Evolutionary conservation across 345 rosid species (phyloP).

Genomic region (Eucalyptus caleyi): DNA sequence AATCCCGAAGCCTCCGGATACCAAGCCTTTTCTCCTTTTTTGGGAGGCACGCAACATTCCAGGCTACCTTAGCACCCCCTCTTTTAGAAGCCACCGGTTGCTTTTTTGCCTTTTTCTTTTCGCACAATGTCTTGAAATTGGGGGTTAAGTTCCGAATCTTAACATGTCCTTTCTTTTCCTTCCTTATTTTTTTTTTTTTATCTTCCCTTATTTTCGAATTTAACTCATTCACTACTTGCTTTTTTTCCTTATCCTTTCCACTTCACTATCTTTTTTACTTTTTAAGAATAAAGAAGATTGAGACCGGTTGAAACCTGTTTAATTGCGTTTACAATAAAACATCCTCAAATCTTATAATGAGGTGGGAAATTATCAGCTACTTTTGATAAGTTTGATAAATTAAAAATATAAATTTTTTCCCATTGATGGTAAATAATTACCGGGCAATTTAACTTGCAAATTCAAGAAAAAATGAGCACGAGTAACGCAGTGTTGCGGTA

Average conservation of each 20-base stretch:
- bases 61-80: no score
- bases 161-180: no score
- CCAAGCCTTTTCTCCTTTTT: no score
- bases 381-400: background rate
- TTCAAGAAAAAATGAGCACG: background rate
- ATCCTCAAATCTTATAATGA: background rate
- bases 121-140: no score
- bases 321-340: background rate
- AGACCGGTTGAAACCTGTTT: background rate
- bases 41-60: no score
- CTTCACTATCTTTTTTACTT: background rate
- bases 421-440: background rate
- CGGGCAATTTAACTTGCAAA: background rate
- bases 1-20: no score
- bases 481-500: background rate
- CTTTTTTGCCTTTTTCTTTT: background rate
- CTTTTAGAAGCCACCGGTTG: background rate
- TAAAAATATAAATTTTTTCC: rapidly evolving
- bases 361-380: rapidly evolving
- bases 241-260: background rate
- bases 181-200: no score
- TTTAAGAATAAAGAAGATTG: background rate
- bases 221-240: background rate
- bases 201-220: no score
- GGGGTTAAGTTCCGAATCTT: no score